These are phyloP conservation scores for Leucosporidium yakuticum DNA, from an alignment of 768 basidiomycete species.

Conservation along the genomic window DNA sequence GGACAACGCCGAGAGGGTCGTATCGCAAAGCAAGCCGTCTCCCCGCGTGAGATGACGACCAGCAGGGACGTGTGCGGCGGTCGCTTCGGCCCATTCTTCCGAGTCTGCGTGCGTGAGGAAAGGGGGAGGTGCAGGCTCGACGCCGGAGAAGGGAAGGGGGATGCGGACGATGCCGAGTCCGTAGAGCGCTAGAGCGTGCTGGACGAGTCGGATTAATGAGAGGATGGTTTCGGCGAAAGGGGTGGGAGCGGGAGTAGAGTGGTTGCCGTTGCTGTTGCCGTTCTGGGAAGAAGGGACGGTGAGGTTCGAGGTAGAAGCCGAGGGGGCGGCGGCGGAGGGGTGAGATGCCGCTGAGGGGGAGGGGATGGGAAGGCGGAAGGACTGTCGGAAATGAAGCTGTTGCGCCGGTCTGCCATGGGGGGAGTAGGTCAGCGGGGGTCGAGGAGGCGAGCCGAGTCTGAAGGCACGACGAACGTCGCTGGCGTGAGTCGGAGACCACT, in stretches of 20 bases:
- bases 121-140: background rate
- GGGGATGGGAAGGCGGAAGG: background rate
- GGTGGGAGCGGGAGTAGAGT: too few relatives aligned
- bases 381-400: constrained; percentile 12
- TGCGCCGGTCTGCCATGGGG: background rate
- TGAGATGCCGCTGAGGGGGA: background rate
- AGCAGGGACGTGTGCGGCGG: background rate
- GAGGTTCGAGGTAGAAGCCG: too few relatives aligned
- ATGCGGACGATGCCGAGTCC: constrained; percentile 22
- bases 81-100: background rate
- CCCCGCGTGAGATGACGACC: background rate
- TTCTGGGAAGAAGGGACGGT: too few relatives aligned
- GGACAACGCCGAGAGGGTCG: constrained; percentile 13
- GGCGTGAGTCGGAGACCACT: background rate
- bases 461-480: background rate
- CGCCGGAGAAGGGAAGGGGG: background rate
- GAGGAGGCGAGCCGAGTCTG: too few relatives aligned
- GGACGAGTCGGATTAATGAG: constrained; percentile 18
- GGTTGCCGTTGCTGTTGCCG: too few relatives aligned
- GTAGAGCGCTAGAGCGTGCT: constrained; percentile 29
- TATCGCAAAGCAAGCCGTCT: constrained; percentile 20
- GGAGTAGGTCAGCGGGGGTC: too few relatives aligned
- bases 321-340: background rate
- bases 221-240: constrained; percentile 7
- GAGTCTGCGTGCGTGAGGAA: background rate